A percentile compares a stretch with the other conserved stretches of the same genome.
Conservation (phyloP, 768 basidiomycete genomes). For the Xanthoconium stramineum region DNA sequence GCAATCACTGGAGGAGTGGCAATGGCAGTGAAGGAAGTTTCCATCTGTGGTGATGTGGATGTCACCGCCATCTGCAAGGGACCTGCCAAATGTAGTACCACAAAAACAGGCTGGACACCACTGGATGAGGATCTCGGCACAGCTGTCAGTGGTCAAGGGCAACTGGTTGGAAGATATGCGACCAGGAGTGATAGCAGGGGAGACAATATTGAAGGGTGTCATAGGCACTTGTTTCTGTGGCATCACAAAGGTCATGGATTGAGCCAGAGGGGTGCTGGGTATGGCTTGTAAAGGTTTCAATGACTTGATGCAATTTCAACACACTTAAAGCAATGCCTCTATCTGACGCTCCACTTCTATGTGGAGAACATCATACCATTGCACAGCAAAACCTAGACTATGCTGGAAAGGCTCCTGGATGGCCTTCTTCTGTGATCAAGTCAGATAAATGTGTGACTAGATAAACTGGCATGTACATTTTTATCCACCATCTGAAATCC, state of each 20-base stretch:
- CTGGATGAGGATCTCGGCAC: not conserved
- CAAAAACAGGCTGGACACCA: not conserved
- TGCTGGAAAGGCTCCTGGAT: slow-evolving; percentile 26
- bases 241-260: too few relatives aligned
- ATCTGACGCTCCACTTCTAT: slow-evolving; percentile 7
- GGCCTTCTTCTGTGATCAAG: not conserved
- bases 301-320: too few relatives aligned
- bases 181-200: not conserved
- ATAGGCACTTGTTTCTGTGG: too few relatives aligned
- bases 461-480: not conserved
- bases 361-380: slow-evolving; percentile 29
- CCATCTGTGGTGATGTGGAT: slow-evolving; percentile 1
- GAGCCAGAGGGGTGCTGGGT: too few relatives aligned
- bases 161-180: too few relatives aligned
- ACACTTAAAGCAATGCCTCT: not conserved
- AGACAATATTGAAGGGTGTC: not conserved
- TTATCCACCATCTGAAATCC: not conserved
- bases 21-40: slow-evolving; percentile 5
- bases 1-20: not conserved
- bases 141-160: not conserved
- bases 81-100: not conserved
- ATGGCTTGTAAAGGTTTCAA: too few relatives aligned
- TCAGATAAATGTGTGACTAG: too few relatives aligned
- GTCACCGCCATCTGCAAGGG: not conserved
- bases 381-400: slow-evolving; percentile 22